Percentiles rank a stretch among this genome's conserved stretches.
These are phyloP conservation scores for Pouteria campechiana DNA, from an alignment of 179 eudicot genomes.

Conservation along the genomic window DNA sequence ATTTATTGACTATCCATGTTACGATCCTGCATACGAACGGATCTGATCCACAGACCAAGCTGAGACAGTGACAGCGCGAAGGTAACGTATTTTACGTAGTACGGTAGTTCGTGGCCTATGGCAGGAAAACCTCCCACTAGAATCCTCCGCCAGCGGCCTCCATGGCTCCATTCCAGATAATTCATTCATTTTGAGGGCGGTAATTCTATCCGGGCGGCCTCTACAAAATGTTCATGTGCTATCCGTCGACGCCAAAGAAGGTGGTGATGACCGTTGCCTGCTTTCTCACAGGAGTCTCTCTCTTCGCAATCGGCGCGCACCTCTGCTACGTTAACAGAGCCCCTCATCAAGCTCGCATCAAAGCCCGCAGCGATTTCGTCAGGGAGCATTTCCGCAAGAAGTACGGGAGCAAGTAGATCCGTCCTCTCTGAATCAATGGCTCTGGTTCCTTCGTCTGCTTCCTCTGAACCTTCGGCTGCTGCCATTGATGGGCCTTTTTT, in stretches of 20 bases:
- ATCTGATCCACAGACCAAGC: no score
- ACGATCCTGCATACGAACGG: no score
- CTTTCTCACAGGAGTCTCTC: conserved; percentile 41
- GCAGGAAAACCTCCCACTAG: no score
- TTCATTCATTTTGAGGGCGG: no score
- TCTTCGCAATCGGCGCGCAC: conserved; percentile 51
- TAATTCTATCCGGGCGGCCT: no score
- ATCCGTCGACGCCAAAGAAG: conserved; percentile 66
- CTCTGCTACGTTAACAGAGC: conserved; percentile 62
- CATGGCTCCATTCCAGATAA: no score
- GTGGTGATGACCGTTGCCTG: conserved; percentile 39
- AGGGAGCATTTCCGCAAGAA: conserved; percentile 42
- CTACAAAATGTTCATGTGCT: conserved; percentile 64
- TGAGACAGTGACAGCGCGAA: no score
- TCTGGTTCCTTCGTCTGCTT: conserved; percentile 5
- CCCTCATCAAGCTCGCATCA: conserved; percentile 79
- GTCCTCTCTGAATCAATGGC: conserved; percentile 9
- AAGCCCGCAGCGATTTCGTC: conserved; percentile 68
- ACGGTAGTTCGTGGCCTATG: no score
- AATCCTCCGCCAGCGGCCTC: no score
- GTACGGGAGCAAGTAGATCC: conserved; percentile 23
- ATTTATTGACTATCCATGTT: no score
- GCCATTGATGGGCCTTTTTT: conserved; percentile 22
- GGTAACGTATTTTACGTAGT: no score
- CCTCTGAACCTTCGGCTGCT: no score